Percentiles rank a stretch among this genome's conserved stretches.
phyloP scores from a whole-genome alignment of 2,329 filamentous ascomycete genomes.

The Ophiocordyceps camponoti-leonardi region DNA sequence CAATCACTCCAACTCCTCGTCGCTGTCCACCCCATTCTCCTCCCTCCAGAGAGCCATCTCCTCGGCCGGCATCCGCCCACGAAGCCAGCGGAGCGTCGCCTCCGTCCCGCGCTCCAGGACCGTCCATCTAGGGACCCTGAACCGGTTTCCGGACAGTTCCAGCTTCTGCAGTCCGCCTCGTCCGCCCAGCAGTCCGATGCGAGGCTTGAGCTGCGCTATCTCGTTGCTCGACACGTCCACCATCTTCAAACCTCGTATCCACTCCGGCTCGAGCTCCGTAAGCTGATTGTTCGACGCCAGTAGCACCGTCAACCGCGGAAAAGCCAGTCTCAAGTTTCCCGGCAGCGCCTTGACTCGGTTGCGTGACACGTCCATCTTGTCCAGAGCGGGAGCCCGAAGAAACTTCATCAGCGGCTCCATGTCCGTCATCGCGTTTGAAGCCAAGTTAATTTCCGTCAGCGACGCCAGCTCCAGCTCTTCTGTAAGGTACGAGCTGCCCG shows the following conservation, averaged over 20 bases:
- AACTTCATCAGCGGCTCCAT: slow-evolving; percentile 47
- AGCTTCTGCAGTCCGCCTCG: slow-evolving; percentile 42
- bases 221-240: slow-evolving; percentile 77
- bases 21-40: slow-evolving; percentile 21
- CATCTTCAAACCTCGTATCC: slow-evolving; percentile 55
- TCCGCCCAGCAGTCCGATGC: slow-evolving; percentile 60
- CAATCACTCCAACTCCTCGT: slow-evolving; percentile 6
- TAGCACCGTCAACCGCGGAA: slow-evolving; percentile 54
- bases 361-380: slow-evolving; percentile 63
- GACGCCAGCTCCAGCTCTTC: slow-evolving; percentile 52
- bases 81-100: slow-evolving; percentile 63
- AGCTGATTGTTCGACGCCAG: slow-evolving; percentile 68
- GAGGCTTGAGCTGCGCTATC: slow-evolving; percentile 63
- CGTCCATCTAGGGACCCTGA: slow-evolving; percentile 72
- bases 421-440: slow-evolving; percentile 55
- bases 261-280: slow-evolving; percentile 51
- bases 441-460: slow-evolving; percentile 61
- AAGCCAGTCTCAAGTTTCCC: slow-evolving; percentile 39
- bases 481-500: slow-evolving; percentile 45
- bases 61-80: slow-evolving; percentile 52
- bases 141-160: slow-evolving; percentile 71
- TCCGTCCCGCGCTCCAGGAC: slow-evolving; percentile 79
- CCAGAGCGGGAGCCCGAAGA: slow-evolving; percentile 57
- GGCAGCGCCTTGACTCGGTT: slow-evolving; percentile 68
- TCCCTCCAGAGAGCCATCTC: slow-evolving; percentile 40